These are phyloP conservation scores for Apiospora malaysiana DNA, from an alignment of 2,329 filamentous ascomycete genomes.

Conservation along the genomic window DNA sequence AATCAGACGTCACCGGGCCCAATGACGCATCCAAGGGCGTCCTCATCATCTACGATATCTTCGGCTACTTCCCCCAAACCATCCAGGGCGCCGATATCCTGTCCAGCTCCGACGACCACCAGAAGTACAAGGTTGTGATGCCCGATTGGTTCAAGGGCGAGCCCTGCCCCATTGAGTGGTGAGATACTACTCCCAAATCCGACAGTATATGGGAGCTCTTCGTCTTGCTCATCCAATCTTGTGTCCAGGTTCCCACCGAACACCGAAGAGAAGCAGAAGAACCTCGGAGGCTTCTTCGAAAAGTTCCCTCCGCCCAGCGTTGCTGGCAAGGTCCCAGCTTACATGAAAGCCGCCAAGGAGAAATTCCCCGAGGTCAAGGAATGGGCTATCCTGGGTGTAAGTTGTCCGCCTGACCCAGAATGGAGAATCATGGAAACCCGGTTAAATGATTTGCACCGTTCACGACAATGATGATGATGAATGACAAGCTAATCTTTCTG, in stretches of 20 bases:
- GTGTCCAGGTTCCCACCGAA: constrained; percentile 62
- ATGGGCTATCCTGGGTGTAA: constrained; percentile 66
- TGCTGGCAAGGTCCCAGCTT: constrained; percentile 57
- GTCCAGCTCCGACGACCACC: constrained; percentile 58
- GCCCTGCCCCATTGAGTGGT: constrained; percentile 62
- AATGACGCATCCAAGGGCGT: constrained; percentile 61
- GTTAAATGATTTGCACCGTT: too few relatives aligned
- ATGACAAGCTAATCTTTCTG: constrained; percentile 24
- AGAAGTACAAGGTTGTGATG: constrained; percentile 84
- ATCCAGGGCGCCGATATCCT: constrained; percentile 74
- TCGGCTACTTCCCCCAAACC: constrained; percentile 75
- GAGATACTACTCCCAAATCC: constrained; percentile 23
- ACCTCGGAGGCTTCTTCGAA: constrained; percentile 63
- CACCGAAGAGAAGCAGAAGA: constrained; percentile 67
- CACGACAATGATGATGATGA: neutral
- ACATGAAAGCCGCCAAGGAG: constrained; percentile 57
- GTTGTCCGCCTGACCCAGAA: constrained; percentile 31
- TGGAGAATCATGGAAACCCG: neutral
- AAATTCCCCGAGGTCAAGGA: constrained; percentile 61
- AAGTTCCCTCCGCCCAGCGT: constrained; percentile 55
- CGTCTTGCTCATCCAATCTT: neutral
- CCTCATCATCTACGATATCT: constrained; percentile 70
- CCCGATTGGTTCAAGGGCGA: constrained; percentile 89
- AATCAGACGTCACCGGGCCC: constrained; percentile 56
- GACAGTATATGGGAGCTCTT: neutral